Evolutionary conservation across 1,139 yeast genomes (phyloP).

Genomic region (Scheffersomyces illinoinensis): DNA sequence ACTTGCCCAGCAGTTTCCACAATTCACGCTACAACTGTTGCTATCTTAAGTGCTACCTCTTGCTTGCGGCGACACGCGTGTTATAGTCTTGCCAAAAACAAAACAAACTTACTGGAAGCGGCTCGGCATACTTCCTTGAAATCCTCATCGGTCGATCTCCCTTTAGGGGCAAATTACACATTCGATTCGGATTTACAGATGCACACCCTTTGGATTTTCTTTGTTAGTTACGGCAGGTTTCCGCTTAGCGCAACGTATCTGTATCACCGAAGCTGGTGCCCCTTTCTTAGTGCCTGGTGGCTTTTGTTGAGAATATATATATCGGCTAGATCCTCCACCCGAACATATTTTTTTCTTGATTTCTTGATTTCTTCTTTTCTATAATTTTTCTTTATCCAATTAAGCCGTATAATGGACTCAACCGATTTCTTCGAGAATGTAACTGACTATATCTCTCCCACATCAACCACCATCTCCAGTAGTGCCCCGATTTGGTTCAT

Average conservation of each 20-base stretch:
- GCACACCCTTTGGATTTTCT: background rate
- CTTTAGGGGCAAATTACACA: background rate
- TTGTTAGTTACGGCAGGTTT: background rate
- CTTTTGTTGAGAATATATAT: background rate
- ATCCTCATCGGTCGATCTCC: background rate
- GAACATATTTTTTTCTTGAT: background rate
- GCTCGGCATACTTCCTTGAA: background rate
- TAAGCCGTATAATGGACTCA: slow-evolving; percentile 7
- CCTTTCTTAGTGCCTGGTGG: background rate
- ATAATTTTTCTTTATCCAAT: background rate
- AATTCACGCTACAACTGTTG: too few relatives aligned
- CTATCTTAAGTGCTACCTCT: background rate
- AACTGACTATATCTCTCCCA: slow-evolving; percentile 4
- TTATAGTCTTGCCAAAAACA: background rate
- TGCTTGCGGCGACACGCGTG: background rate
- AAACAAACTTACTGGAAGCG: background rate
- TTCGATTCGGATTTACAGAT: background rate
- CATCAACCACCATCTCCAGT: slow-evolving; percentile 1
- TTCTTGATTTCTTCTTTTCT: background rate
- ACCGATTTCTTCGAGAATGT: slow-evolving; percentile 7
- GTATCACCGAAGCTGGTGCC: background rate
- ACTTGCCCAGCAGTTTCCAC: too few relatives aligned
- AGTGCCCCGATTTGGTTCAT: slow-evolving; percentile 11
- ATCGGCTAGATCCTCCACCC: background rate
- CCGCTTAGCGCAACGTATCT: background rate